These are phyloP conservation scores for Alternaria gansuensis DNA, from an alignment of 2,329 filamentous ascomycete genomes.

Conservation along the genomic window DNA sequence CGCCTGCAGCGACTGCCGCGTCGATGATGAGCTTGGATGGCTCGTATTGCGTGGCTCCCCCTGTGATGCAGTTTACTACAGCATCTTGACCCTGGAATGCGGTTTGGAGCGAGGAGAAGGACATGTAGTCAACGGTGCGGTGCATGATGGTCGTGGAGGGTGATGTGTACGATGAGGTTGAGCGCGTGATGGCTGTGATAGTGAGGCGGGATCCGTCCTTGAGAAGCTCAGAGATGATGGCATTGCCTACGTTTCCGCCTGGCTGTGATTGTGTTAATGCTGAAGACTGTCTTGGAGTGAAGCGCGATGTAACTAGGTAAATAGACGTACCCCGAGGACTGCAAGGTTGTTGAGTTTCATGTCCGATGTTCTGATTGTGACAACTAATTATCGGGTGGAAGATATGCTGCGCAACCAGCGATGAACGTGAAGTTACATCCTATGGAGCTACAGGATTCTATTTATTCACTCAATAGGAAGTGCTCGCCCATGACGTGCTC, in stretches of 20 bases:
- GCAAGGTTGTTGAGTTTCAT: constrained; percentile 51
- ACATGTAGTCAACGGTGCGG: constrained; percentile 39
- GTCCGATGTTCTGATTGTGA: not conserved
- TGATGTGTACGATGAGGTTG: constrained; percentile 30
- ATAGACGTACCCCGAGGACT: constrained; percentile 44
- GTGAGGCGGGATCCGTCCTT: constrained; percentile 30
- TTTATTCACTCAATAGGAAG: not conserved
- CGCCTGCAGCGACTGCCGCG: constrained; percentile 45
- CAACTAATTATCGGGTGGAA: not conserved
- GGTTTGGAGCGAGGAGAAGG: constrained; percentile 37
- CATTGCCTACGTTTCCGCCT: constrained; percentile 46
- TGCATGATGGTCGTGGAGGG: constrained; percentile 31
- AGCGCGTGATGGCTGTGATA: constrained; percentile 45
- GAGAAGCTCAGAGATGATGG: constrained; percentile 43
- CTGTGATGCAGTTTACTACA: constrained; percentile 60
- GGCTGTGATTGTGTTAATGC: constrained; percentile 29
- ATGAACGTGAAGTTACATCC: not conserved
- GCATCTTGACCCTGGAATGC: constrained; percentile 65
- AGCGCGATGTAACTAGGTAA: too few relatives aligned
- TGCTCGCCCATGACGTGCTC: not conserved
- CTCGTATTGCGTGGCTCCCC: constrained; percentile 53
- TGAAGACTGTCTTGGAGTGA: not conserved
- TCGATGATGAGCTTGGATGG: constrained; percentile 57
- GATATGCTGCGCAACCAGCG: not conserved
- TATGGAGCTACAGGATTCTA: not conserved